These are phyloP conservation scores for Neurospora sp. DNA, from an alignment of 495 filamentous ascomycete genomes.

Conservation along the genomic window DNA sequence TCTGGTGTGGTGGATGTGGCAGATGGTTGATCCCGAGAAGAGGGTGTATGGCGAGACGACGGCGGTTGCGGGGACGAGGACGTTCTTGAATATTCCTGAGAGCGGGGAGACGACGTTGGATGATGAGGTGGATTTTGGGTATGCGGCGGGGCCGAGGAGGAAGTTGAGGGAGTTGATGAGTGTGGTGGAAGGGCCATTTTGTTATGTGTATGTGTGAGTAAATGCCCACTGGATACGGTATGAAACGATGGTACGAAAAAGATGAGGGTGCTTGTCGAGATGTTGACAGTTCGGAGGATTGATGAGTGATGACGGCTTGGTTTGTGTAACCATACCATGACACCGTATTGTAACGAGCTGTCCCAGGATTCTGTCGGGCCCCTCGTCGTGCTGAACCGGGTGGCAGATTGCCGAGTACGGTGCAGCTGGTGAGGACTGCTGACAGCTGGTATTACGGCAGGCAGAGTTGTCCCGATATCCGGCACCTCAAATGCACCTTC, in stretches of 20 bases:
- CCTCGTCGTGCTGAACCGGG: background rate
- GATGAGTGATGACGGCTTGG: background rate
- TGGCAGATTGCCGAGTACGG: background rate
- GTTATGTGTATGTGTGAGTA: slow-evolving; percentile 23
- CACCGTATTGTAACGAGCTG: background rate
- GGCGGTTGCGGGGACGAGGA: slow-evolving; percentile 11
- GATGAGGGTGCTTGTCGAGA: too few relatives aligned
- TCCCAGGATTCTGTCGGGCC: background rate
- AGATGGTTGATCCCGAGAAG: slow-evolving; percentile 29
- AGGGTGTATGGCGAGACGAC: slow-evolving; percentile 17
- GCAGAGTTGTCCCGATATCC: background rate
- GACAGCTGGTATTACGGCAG: background rate
- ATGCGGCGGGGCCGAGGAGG: slow-evolving; percentile 16
- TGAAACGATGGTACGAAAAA: too few relatives aligned
- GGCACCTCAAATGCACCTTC: background rate
- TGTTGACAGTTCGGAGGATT: too few relatives aligned
- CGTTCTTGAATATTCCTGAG: slow-evolving; percentile 12
- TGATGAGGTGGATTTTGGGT: slow-evolving; percentile 20
- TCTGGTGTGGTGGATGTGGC: slow-evolving; percentile 58
- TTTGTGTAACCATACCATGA: background rate
- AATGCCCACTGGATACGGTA: too few relatives aligned
- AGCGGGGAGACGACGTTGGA: slow-evolving; percentile 15
- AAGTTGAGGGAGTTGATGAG: slow-evolving; percentile 22
- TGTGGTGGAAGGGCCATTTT: slow-evolving; percentile 20
- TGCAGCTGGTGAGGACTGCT: background rate